Evolutionary conservation across 176 grass and related monocot genomes (phyloP).

Genomic region (Luzula sylvatica): DNA sequence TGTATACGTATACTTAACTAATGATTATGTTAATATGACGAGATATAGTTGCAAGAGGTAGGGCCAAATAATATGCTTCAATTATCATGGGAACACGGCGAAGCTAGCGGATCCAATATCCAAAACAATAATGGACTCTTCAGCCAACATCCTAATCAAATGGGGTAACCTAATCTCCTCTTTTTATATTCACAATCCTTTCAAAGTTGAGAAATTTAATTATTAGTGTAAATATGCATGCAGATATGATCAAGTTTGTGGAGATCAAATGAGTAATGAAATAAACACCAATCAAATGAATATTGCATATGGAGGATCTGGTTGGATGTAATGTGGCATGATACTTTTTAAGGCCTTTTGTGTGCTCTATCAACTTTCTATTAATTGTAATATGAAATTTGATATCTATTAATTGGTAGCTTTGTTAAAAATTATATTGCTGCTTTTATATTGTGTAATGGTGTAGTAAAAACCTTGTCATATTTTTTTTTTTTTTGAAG

Average conservation of each 20-base stretch:
- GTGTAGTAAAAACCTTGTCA: not conserved
- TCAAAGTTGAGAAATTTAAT: not conserved
- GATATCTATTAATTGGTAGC: too few species aligned
- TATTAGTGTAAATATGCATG: not conserved
- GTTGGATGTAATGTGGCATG: slow-evolving; percentile 12
- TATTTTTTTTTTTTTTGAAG: too few species aligned
- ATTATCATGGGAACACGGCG: slow-evolving; percentile 33
- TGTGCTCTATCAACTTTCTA: not conserved
- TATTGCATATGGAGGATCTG: slow-evolving; percentile 4
- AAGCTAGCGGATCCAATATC: slow-evolving; percentile 23
- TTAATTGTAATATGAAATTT: not conserved
- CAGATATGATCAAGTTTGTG: slow-evolving; percentile 14
- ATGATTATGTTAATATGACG: not conserved
- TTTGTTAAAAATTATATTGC: not conserved
- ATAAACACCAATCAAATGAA: not conserved
- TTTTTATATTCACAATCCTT: not conserved
- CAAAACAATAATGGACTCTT: slow-evolving; percentile 24
- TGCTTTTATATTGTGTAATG: not conserved
- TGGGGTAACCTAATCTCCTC: slow-evolving; percentile 24
- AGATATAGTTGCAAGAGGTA: slow-evolving; percentile 28
- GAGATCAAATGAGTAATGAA: not conserved
- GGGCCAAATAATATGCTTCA: slow-evolving; percentile 23
- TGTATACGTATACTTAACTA: too few species aligned
- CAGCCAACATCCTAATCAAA: slow-evolving; percentile 21
- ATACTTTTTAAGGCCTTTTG: not conserved